Percentiles rank a stretch among this genome's conserved stretches.
Evolutionary conservation across 148 eudicot species (phyloP).

Genomic region (Beta vulgaris): DNA sequence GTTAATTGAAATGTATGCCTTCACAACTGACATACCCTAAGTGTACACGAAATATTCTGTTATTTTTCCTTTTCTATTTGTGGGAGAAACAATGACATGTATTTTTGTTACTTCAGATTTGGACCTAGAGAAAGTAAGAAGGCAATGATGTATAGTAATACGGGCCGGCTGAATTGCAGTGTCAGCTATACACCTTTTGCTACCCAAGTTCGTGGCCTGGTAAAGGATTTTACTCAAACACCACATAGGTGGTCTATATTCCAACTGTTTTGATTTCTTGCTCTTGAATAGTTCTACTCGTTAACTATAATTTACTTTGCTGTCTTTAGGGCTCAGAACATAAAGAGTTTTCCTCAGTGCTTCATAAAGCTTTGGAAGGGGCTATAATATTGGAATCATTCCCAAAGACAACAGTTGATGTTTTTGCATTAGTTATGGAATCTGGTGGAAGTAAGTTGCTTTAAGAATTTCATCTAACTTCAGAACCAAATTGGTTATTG

Average conservation of each 20-base stretch:
- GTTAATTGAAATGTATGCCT: not conserved
- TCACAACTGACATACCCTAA: not conserved
- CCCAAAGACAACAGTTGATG: constrained; percentile 96
- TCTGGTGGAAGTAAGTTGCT: constrained; percentile 89
- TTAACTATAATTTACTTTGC: not conserved
- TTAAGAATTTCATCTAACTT: no score
- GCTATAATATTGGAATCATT: constrained; percentile 85
- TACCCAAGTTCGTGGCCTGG: constrained; percentile 76
- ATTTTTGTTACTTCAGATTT: constrained; percentile 43
- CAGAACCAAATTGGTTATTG: no score
- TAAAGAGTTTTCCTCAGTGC: constrained; percentile 71
- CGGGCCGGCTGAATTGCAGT: constrained; percentile 81
- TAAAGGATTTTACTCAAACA: constrained; percentile 14
- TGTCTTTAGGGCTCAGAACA: constrained; percentile 62
- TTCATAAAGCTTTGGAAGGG: constrained; percentile 96
- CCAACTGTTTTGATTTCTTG: not conserved
- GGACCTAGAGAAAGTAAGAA: constrained; percentile 99
- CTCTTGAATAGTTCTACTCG: not conserved
- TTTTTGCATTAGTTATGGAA: constrained; percentile 94
- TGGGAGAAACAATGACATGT: not conserved
- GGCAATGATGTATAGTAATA: constrained; percentile 90
- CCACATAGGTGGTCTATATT: not conserved
- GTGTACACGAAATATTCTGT: not conserved
- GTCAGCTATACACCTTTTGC: constrained; percentile 90
- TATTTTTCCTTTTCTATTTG: not conserved